phyloP scores from a whole-genome alignment of 78 protist species.

The Cyanophora paradoxa region DNA sequence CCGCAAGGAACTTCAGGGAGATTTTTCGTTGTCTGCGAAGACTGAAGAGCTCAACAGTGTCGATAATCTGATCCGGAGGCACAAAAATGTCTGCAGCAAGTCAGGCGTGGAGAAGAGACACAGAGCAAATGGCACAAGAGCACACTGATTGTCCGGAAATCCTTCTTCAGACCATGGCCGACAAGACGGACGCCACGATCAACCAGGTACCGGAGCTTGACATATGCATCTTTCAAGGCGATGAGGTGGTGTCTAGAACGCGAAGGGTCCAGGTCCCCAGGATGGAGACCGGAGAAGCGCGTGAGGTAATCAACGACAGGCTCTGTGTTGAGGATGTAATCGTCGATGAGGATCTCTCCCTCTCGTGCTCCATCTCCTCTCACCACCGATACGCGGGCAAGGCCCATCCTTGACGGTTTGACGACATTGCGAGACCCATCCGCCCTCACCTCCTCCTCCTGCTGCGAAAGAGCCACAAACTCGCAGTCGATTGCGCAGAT shows the following conservation, averaged over 20 bases:
- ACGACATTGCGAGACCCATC: neutral
- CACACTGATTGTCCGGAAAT: constrained; percentile 13
- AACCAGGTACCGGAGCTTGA: constrained; percentile 3
- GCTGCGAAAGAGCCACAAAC: neutral
- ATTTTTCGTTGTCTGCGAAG: neutral
- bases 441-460: neutral
- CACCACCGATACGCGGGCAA: constrained; percentile 1
- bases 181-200: neutral
- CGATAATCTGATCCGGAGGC: constrained; percentile 2
- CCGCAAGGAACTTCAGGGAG: constrained; percentile 13
- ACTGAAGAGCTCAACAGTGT: constrained; percentile 20
- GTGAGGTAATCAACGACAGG: constrained; percentile 31
- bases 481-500: constrained; percentile 16
- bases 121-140: too few species aligned
- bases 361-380: neutral
- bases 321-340: neutral
- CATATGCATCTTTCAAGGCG: constrained; percentile 6
- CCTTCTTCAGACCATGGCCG: constrained; percentile 26
- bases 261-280: constrained; percentile 25
- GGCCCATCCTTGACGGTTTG: constrained; percentile 1
- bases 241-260: neutral
- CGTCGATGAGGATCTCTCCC: neutral
- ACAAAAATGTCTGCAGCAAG: neutral
- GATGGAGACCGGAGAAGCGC: constrained; percentile 18
- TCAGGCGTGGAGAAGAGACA: neutral